These are phyloP conservation scores for Cicer chorassanicum DNA, from an alignment of 306 rosid species.

Conservation along the genomic window DNA sequence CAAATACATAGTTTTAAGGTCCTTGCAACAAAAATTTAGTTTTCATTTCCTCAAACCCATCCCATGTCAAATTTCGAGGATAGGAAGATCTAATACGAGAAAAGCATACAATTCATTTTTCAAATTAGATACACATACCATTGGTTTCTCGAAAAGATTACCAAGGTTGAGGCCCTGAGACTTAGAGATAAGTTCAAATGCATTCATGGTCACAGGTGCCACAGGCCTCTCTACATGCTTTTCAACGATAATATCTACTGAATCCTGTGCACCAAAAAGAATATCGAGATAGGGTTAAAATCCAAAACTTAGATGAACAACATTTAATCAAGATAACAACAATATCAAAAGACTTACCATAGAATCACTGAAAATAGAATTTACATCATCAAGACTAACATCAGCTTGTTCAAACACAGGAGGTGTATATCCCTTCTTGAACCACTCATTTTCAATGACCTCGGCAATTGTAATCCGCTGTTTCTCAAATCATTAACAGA, in stretches of 20 bases:
- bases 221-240: slow-evolving; percentile 61
- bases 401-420: slow-evolving; percentile 77
- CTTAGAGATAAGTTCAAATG: slow-evolving; percentile 93
- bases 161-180: slow-evolving; percentile 93
- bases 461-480: slow-evolving; percentile 88
- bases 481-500: slow-evolving; percentile 47
- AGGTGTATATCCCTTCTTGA: slow-evolving; percentile 89
- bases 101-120: slow-evolving; percentile 1
- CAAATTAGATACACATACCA: slow-evolving; percentile 60
- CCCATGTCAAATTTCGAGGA: slow-evolving; percentile 19
- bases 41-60: slow-evolving; percentile 25
- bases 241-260: slow-evolving; percentile 76
- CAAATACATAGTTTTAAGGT: slow-evolving; percentile 1
- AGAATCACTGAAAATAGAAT: slow-evolving; percentile 70
- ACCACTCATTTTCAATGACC: slow-evolving; percentile 92
- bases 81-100: slow-evolving; percentile 8
- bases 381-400: slow-evolving; percentile 75
- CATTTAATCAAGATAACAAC: slow-evolving; percentile 15
- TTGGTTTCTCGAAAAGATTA: slow-evolving; percentile 86
- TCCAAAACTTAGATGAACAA: slow-evolving; percentile 33
- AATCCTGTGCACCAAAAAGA: slow-evolving; percentile 55
- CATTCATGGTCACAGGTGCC: slow-evolving; percentile 88
- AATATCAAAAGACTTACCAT: slow-evolving; percentile 56
- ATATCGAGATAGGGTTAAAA: slow-evolving; percentile 39
- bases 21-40: background rate